Evolutionary conservation across 2,329 filamentous ascomycete species (phyloP).

Genomic region (Tolypocladium endophyticum): DNA sequence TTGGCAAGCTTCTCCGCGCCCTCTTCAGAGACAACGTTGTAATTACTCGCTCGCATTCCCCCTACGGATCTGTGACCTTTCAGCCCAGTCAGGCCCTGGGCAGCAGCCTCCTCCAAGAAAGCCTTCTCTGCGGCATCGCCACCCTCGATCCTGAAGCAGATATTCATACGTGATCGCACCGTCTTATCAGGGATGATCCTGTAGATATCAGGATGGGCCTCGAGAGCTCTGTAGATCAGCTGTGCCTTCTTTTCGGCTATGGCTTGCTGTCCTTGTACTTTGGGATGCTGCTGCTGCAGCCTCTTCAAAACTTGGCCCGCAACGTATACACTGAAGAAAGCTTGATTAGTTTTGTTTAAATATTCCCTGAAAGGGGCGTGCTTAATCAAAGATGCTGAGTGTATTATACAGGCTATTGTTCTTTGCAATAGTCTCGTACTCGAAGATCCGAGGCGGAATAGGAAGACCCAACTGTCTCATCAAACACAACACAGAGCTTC

Average conservation of each 20-base stretch:
- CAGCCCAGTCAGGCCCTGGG: constrained; percentile 61
- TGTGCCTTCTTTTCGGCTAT: constrained; percentile 65
- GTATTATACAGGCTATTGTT: constrained; percentile 97
- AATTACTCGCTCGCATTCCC: constrained; percentile 82
- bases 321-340: constrained; percentile 70
- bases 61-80: constrained; percentile 85
- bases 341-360: neutral
- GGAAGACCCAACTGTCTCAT: constrained; percentile 67
- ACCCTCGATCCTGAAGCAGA: constrained; percentile 66
- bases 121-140: constrained; percentile 62
- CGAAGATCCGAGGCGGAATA: constrained; percentile 69
- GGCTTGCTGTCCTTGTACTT: constrained; percentile 68
- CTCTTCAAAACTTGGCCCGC: constrained; percentile 80
- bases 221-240: constrained; percentile 67
- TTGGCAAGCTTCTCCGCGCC: constrained; percentile 57
- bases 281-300: constrained; percentile 56
- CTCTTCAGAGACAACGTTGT: constrained; percentile 68
- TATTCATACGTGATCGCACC: constrained; percentile 82
- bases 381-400: constrained; percentile 76
- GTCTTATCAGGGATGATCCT: constrained; percentile 63
- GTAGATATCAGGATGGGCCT: constrained; percentile 62
- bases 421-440: constrained; percentile 78
- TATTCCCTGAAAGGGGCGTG: constrained; percentile 2
- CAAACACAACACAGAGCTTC: too few species aligned
- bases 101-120: constrained; percentile 65